Evolutionary conservation across 345 rosid genomes (phyloP), one percentile per base, ranked within the genome.

Genomic region (Citrus glauca): DNA sequence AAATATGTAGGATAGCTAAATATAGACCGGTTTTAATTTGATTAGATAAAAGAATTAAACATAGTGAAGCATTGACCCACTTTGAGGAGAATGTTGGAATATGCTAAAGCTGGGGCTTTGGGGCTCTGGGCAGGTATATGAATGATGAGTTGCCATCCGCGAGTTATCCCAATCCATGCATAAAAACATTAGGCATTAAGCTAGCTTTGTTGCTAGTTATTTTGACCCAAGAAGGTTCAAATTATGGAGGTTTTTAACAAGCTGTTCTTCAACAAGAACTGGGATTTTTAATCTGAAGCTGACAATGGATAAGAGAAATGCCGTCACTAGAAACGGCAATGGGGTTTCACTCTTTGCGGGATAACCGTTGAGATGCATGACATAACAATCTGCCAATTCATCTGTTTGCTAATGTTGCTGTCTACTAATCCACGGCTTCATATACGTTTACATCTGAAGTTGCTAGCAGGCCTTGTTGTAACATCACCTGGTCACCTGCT

Each of bases 401-500:
- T 86, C 60, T 78, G 82, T 27, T 80, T 80, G 35, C 78, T 72
- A 55, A 84, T 72, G 16, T 74, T 80, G 66, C 74, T 71, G 4
- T 42, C 65, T 27, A 45, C 73, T 42, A 81, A 57, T 78, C 76
- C 85, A 84, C 82, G 66, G 83, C 83, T 80, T 82, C 82, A 20
- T 80, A 82, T 11, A 82, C 72, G 24, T 20, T 70, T 35, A 84
- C 81, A 33, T 84, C 79, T 22, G 73, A 56, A 20, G 74, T 45
- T 66, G 85, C 88, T 8, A 86, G 80, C 6, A 63, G 7, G 24
- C 86, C 85, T 56, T n/a, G 80, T 25, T n/a, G 82, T 25, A 83
- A 79, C 88, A 86, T 86, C 9, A 27, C 24, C 14, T 64, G 59
- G 8, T 83, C 80, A 66, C 86, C 86, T 86, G 10, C 11, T n/a